These are phyloP conservation scores for Hypericum perforatum DNA, from an alignment of 345 rosid species.

Conservation along the genomic window DNA sequence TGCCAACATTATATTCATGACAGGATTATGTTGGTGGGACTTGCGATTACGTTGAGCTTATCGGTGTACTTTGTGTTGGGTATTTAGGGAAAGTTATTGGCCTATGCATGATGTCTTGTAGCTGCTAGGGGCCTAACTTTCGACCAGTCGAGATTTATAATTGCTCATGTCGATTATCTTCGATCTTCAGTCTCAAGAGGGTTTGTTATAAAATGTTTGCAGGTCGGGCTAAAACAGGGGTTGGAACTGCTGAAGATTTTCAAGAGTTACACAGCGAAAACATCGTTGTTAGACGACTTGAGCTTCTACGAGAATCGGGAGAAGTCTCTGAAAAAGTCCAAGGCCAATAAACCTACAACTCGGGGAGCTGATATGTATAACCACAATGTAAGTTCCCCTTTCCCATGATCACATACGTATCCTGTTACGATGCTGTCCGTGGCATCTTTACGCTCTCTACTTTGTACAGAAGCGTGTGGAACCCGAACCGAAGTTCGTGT, in stretches of 20 bases:
- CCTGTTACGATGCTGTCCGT: neutral
- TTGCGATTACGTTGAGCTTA: no score
- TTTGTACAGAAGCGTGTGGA: constrained; percentile 23
- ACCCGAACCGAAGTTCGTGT: constrained; percentile 18
- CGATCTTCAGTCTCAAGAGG: neutral
- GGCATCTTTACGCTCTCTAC: neutral
- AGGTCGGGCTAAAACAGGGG: constrained; percentile 56
- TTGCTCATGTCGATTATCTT: neutral
- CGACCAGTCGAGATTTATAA: neutral
- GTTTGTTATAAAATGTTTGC: constrained; percentile 1
- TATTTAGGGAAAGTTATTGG: no score
- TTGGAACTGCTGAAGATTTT: constrained; percentile 60
- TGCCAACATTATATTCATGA: neutral
- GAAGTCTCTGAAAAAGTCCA: constrained; percentile 31
- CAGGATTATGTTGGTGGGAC: neutral
- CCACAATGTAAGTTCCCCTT: constrained; percentile 32
- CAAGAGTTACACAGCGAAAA: constrained; percentile 33
- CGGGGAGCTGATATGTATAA: constrained; percentile 28
- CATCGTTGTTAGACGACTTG: constrained; percentile 59
- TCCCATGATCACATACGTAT: neutral
- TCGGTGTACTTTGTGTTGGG: no score
- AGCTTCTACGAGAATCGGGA: constrained; percentile 57
- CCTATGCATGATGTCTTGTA: no score
- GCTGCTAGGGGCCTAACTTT: neutral
- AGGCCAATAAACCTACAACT: constrained; percentile 34